Conservation (phyloP, 2,329 filamentous ascomycete genomes). For the Sporothrix pallida region DNA sequence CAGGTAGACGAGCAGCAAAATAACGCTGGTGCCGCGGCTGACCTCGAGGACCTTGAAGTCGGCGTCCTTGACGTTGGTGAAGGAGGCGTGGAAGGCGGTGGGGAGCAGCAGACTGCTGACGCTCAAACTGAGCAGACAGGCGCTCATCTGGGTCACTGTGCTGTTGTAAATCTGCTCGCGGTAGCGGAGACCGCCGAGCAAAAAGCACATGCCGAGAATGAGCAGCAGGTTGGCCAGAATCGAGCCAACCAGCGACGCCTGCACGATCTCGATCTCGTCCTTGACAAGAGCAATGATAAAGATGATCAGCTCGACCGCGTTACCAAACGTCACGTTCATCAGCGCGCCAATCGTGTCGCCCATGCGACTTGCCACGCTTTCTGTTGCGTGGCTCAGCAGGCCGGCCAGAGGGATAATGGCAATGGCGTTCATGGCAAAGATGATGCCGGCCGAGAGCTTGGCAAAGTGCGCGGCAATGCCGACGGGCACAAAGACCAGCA, state of each 20-base stretch:
- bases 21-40: conserved; percentile 77
- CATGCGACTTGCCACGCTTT: conserved; percentile 80
- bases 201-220: conserved; percentile 76
- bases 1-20: conserved; percentile 73
- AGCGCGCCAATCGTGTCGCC: conserved; percentile 88
- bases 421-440: conserved; percentile 68
- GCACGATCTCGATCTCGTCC: conserved; percentile 75
- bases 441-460: conserved; percentile 46
- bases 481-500: conserved; percentile 73
- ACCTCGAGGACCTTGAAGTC: conserved; percentile 70
- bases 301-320: conserved; percentile 88
- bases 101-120: conserved; percentile 51
- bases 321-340: conserved; percentile 90
- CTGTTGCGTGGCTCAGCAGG: conserved; percentile 82
- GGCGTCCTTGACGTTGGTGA: conserved; percentile 62
- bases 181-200: conserved; percentile 70
- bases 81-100: conserved; percentile 70
- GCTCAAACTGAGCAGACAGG: conserved; percentile 69
- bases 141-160: conserved; percentile 75
- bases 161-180: conserved; percentile 76
- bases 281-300: conserved; percentile 50
- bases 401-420: conserved; percentile 86
- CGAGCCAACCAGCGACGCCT: conserved; percentile 76
- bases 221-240: conserved; percentile 78
- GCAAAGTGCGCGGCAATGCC: conserved; percentile 62